Evolutionary conservation across 768 basidiomycete genomes (phyloP).

Genomic region (Trametes gibbosa): DNA sequence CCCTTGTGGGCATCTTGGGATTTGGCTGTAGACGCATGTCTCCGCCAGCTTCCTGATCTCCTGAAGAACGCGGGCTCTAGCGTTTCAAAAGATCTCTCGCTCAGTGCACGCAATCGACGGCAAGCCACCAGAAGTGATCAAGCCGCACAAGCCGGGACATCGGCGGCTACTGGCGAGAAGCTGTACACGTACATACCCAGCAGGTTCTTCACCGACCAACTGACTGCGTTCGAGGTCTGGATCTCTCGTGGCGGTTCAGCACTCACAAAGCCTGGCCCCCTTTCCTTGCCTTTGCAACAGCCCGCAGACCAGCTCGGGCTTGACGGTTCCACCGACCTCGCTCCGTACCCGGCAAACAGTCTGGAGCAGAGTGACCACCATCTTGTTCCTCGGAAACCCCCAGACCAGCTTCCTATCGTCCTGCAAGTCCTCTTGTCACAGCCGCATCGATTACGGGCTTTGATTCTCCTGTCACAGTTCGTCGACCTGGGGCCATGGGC

Average conservation of each 20-base stretch:
- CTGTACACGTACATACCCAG: constrained; percentile 80
- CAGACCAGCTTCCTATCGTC: constrained; percentile 96
- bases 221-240: constrained; percentile 98
- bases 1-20: constrained; percentile 98
- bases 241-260: constrained; percentile 91
- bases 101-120: constrained; percentile 26
- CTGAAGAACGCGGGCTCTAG: constrained; percentile 37
- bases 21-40: constrained; percentile 89
- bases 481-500: constrained; percentile 99
- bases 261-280: constrained; percentile 69
- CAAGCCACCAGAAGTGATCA: constrained; percentile 18
- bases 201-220: constrained; percentile 92
- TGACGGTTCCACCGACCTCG: constrained; percentile 3
- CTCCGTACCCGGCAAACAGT: constrained; percentile 4
- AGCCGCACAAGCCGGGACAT: constrained; percentile 3
- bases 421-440: constrained; percentile 96
- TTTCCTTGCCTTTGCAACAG: constrained; percentile 55
- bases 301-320: background rate
- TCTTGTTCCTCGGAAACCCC: constrained; percentile 85
- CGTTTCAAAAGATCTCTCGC: constrained; percentile 22
- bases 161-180: constrained; percentile 33
- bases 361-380: constrained; percentile 39
- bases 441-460: constrained; percentile 90
- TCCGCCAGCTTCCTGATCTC: constrained; percentile 89
- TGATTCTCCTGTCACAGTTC: constrained; percentile 94